Conservation (phyloP, 176 grass and related monocot genomes). For the Musa itinerans region DNA sequence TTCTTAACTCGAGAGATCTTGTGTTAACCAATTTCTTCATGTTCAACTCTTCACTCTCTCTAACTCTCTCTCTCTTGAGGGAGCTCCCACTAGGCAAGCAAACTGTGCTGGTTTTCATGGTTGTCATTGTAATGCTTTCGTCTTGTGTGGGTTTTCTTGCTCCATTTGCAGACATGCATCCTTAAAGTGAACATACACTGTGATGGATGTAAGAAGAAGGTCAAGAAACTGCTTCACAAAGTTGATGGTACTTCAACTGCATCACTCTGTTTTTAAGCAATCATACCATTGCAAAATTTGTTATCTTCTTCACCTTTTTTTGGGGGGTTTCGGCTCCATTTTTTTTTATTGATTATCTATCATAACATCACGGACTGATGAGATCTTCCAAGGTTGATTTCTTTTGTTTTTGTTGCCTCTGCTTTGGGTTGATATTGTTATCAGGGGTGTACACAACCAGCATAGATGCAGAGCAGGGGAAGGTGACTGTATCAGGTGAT, state of each 20-base stretch:
- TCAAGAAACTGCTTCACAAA: slow-evolving; percentile 91
- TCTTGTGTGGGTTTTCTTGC: not conserved
- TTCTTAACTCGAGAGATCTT: not conserved
- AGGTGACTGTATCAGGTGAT: slow-evolving; percentile 57
- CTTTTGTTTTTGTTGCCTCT: not conserved
- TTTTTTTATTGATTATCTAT: not conserved
- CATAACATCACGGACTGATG: not conserved
- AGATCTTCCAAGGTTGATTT: not conserved
- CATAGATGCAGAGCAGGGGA: slow-evolving; percentile 71
- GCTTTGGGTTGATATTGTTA: not conserved
- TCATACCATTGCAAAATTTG: too few relatives aligned
- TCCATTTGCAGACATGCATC: slow-evolving; percentile 44
- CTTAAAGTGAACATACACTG: slow-evolving; percentile 92
- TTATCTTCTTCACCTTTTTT: too few relatives aligned
- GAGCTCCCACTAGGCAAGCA: too few relatives aligned
- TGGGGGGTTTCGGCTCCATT: too few relatives aligned
- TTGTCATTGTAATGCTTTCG: not conserved
- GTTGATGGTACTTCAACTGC: slow-evolving; percentile 44
- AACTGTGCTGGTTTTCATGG: not conserved
- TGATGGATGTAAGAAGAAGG: slow-evolving; percentile 89
- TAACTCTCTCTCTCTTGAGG: not conserved
- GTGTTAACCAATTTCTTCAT: too few relatives aligned
- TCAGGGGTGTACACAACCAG: slow-evolving; percentile 62
- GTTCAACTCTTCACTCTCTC: not conserved
- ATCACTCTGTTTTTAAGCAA: too few relatives aligned